Conservation (phyloP, 495 filamentous ascomycete genomes). For the Aspergillus avenaceus region DNA sequence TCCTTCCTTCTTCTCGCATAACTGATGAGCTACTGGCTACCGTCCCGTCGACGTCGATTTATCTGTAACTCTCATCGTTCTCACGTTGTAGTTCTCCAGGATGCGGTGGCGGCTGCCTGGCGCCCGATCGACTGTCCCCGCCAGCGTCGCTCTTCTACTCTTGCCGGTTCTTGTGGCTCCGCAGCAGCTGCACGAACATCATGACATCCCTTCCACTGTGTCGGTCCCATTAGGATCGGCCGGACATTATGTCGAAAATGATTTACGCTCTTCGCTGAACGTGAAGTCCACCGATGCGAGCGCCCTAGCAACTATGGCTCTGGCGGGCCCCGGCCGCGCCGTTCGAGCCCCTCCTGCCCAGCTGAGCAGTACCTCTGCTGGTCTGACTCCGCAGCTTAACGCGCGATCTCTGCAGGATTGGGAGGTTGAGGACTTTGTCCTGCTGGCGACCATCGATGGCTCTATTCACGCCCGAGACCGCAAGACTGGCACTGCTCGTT, state of each 20-base stretch:
- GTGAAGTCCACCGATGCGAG: slow-evolving; percentile 72
- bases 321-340: slow-evolving; percentile 66
- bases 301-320: slow-evolving; percentile 92
- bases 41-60: neutral
- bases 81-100: slow-evolving; percentile 32
- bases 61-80: neutral
- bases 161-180: slow-evolving; percentile 44
- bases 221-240: slow-evolving; percentile 29
- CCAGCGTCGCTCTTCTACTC: slow-evolving; percentile 45
- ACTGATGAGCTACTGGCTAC: neutral
- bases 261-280: slow-evolving; percentile 21
- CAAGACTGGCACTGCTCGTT: slow-evolving; percentile 74
- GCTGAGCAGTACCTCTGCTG: slow-evolving; percentile 58
- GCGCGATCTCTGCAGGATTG: slow-evolving; percentile 97
- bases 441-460: slow-evolving; percentile 98
- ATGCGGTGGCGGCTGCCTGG: slow-evolving; percentile 51
- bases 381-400: slow-evolving; percentile 73
- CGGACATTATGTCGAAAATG: slow-evolving; percentile 10
- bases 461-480: slow-evolving; percentile 89
- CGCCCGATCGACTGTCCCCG: slow-evolving; percentile 43
- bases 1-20: slow-evolving; percentile 1
- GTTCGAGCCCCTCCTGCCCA: slow-evolving; percentile 79
- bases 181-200: slow-evolving; percentile 43
- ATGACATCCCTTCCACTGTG: slow-evolving; percentile 29
- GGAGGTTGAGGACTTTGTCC: slow-evolving; percentile 99